Evolutionary conservation across 2,329 filamentous ascomycete species (phyloP), one percentile per base, ranked within the genome.

Genomic region (Ceratocystis ficicola): DNA sequence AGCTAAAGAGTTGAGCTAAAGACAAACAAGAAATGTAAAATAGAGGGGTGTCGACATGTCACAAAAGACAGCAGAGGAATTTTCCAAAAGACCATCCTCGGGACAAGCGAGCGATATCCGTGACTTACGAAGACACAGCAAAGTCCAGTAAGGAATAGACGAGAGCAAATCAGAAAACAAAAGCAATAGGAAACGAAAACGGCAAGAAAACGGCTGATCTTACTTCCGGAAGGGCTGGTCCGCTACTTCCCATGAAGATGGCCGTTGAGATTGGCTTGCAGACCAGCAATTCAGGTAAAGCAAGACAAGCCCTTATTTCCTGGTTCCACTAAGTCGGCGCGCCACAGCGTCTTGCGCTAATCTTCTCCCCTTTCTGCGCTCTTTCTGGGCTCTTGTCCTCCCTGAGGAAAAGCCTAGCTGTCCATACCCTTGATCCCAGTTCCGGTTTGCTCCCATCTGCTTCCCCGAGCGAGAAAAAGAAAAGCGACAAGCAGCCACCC

Each of bases 391-490:
- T 41, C 36, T 41, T 41, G 36, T 41, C 36, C 36, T 41, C 36
- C 36, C 36, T 15, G 10, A 12, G 36, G 10, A 3, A 41, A 15
- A 41, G 36, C 36, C 30, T 6, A 6, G 30, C 30, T 17, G 3
- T 4, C 52, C 52, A 28, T 28, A 30, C 15, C 52, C 52, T 57
- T 57, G 52, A 57, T 57, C 52, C 52, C 28, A 57, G 52, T 17
- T 28, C 17, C 52, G 52, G 52, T 57, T 32, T 32, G 22, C 25
- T 30, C 22, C 22, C n/a, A 17, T 32, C 52, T 57, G 15, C 52
- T 57, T 57, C 52, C 52, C 52, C 52, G 52, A 57, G 30, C 52
- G 52, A 57, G 22, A 57, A 57, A 28, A 41, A 15, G 32, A 12
- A 41, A 41, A 41, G 36, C 12, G 15, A 12, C 36, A 50, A 22